Evolutionary conservation across 345 rosid genomes (phyloP).

Genomic region (Salix purpurea): DNA sequence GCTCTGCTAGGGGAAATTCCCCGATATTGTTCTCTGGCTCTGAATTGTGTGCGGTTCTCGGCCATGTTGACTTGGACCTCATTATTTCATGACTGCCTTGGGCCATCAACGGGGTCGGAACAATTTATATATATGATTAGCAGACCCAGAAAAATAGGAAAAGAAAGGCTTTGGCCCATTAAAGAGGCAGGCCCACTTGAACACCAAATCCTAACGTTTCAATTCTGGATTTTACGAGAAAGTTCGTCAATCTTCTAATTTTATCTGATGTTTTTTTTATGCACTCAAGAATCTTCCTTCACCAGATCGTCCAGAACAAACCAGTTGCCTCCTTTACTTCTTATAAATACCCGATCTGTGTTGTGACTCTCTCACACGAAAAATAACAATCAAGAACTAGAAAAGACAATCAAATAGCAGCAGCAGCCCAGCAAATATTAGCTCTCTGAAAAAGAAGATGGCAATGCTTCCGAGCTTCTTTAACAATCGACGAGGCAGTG

Average conservation of each 20-base stretch:
- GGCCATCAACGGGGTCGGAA: too few relatives aligned
- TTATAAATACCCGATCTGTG: background rate
- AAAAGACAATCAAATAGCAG: too few relatives aligned
- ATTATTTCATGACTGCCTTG: too few relatives aligned
- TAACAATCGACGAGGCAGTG: background rate
- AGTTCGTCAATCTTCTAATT: background rate
- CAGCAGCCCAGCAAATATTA: too few relatives aligned
- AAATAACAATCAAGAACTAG: background rate
- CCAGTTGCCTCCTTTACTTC: background rate
- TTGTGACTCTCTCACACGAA: background rate
- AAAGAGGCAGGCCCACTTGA: background rate
- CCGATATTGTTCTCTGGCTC: too few relatives aligned
- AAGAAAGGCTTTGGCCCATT: background rate
- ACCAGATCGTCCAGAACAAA: background rate
- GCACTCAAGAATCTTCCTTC: background rate
- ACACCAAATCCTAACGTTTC: background rate
- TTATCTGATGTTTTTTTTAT: background rate
- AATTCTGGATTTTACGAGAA: background rate
- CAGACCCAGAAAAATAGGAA: too few relatives aligned
- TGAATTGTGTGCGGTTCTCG: too few relatives aligned
- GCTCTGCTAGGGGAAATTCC: too few relatives aligned
- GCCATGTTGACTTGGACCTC: too few relatives aligned
- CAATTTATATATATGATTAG: too few relatives aligned
- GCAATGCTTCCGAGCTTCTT: slow-evolving; percentile 8
- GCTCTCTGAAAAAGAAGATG: background rate